Percentiles rank a stretch among this genome's conserved stretches.
Conservation (phyloP, 1,139 yeast species). For the Hanseniaspora gamundiae region DNA sequence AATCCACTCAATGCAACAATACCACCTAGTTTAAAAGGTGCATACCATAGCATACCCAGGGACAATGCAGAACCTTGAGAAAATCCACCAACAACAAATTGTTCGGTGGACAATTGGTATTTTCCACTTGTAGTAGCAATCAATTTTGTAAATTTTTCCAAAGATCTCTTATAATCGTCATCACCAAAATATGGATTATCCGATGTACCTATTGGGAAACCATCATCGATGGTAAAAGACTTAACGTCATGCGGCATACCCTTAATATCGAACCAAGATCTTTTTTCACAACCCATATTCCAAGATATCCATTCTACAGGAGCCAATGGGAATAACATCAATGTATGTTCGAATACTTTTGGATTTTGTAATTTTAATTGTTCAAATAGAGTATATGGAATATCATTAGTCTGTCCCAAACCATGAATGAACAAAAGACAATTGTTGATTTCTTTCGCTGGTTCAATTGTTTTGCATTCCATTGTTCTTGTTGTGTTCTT, state of each 20-base stretch:
- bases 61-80: constrained; percentile 88
- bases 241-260: constrained; percentile 27
- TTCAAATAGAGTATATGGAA: constrained; percentile 74
- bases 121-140: constrained; percentile 50
- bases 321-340: constrained; percentile 83
- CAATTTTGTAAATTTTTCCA: constrained; percentile 38
- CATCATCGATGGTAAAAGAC: constrained; percentile 16
- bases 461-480: constrained; percentile 4
- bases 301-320: constrained; percentile 58
- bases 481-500: too few relatives aligned
- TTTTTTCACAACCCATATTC: constrained; percentile 57
- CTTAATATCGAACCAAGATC: constrained; percentile 80
- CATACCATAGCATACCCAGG: constrained; percentile 38
- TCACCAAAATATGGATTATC: constrained; percentile 42
- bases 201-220: too few relatives aligned
- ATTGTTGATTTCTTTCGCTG: constrained; percentile 3
- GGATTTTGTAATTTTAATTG: constrained; percentile 30
- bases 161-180: constrained; percentile 35
- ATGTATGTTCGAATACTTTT: constrained; percentile 45
- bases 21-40: constrained; percentile 64
- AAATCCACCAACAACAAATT: constrained; percentile 82
- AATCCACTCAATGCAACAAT: constrained; percentile 71
- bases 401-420: constrained; percentile 79
- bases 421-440: constrained; percentile 52
- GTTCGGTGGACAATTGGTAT: constrained; percentile 50